These are phyloP conservation scores for Fusarium dimerum DNA, from an alignment of 2,329 filamentous ascomycete species.

Conservation along the genomic window DNA sequence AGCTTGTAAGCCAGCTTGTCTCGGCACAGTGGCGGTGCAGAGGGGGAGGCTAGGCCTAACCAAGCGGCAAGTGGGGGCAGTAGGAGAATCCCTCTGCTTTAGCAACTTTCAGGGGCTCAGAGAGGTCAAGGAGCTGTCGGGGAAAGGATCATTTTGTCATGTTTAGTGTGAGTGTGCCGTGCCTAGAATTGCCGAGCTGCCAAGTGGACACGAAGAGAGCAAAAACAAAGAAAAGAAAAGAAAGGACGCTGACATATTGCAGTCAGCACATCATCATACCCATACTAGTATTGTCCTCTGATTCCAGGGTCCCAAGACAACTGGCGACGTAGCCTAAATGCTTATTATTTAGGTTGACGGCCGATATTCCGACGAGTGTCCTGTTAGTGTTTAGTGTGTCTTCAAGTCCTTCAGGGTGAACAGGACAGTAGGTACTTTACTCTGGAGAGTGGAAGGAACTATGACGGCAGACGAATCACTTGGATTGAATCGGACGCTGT, in stretches of 20 bases:
- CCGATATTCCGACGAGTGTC: too few species aligned
- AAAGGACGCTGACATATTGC: too few species aligned
- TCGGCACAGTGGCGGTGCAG: slow-evolving; percentile 25
- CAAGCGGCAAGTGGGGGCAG: neutral
- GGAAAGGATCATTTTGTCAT: neutral
- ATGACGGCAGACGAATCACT: neutral
- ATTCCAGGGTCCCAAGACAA: too few species aligned
- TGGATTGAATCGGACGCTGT: neutral
- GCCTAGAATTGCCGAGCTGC: too few species aligned
- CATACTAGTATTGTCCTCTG: neutral
- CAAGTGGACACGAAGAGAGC: too few species aligned
- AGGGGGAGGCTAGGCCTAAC: slow-evolving; percentile 7
- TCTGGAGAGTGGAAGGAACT: neutral
- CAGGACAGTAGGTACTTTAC: too few species aligned
- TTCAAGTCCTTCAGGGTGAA: too few species aligned
- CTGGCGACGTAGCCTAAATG: too few species aligned
- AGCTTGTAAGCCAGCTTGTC: slow-evolving; percentile 17
- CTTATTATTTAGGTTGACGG: too few species aligned
- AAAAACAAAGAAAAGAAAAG: too few species aligned
- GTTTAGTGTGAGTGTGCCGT: too few species aligned
- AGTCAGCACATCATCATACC: neutral
- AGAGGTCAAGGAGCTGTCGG: neutral
- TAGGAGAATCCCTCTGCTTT: neutral
- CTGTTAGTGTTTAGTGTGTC: too few species aligned
- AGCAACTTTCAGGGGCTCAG: slow-evolving; percentile 2